Base-by-base conservation (phyloP, 148 eudicot genomes). In the Dysphania ambrosioides region DNA sequence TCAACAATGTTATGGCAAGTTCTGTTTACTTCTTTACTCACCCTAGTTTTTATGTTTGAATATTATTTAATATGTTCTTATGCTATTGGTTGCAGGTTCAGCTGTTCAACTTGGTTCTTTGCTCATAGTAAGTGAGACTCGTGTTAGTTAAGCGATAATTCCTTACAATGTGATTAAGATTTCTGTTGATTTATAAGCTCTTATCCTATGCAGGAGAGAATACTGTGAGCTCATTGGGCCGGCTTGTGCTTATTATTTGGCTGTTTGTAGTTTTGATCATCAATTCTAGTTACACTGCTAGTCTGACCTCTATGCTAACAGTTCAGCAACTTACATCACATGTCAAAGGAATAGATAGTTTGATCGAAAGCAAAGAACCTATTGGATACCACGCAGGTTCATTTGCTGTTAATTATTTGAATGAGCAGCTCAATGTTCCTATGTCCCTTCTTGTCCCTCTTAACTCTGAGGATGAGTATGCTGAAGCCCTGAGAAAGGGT, bases 1-100 rank as follows among this genome's bases (percentile, higher is more conserved):
- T 72, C 72, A 59, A 91, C 96, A 21, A 75, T 83, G 23, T 53
- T 88, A 74, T 90, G 90, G 92, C 85, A 80, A 82, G 86, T 77
- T 40, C 11, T 68, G 38, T 21, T 18, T 18, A 12, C 59, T 70
- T n/a, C 27, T 40, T 56, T 13, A 41, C n/a, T 0, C 29, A 2
- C 23, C 26, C 31, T 69, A 26, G 29, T 40, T 24, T 70, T 30
- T 55, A 41, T 56, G 27, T n/a, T n/a, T 49, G 44, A 8, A 30
- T 42, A 42, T 31, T 24, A 42, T 63, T 56, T 11, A 47, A 29
- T 15, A 23, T 57, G 26, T 59, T 75, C n/a, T 51, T 40, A 5
- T 81, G 34, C 74, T 84, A 80, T 81, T n/a, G n/a, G n/a, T n/a
- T 83, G 85, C 94, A 89, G 94, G 92, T 92, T 92, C 82, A 84